A percentile compares a stretch with the other conserved stretches of the same genome.
These are phyloP conservation scores for Venturia pyrina DNA, from an alignment of 2,329 filamentous ascomycete species.

Conservation along the genomic window DNA sequence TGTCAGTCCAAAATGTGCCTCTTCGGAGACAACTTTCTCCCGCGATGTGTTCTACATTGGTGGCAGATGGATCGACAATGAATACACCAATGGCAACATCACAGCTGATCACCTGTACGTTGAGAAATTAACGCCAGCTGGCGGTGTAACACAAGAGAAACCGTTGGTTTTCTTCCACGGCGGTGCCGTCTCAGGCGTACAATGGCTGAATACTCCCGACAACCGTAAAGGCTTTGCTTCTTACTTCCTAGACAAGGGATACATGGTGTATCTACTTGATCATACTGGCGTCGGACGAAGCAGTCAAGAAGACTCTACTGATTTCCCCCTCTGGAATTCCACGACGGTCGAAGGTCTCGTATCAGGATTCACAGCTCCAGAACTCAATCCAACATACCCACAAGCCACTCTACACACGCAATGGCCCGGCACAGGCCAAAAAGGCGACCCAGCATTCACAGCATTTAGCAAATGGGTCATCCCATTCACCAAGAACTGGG, in stretches of 20 bases:
- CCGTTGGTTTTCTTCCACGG: slow-evolving; percentile 23
- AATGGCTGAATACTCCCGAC: slow-evolving; percentile 40
- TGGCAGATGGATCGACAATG: neutral
- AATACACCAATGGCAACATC: neutral
- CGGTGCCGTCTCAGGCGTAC: slow-evolving; percentile 21
- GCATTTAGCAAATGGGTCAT: slow-evolving; percentile 31
- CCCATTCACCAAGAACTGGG: slow-evolving; percentile 21
- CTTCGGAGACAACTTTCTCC: neutral
- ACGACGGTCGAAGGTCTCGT: slow-evolving; percentile 17
- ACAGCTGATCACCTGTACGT: slow-evolving; percentile 19
- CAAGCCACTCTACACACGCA: slow-evolving; percentile 35
- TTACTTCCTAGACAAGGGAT: slow-evolving; percentile 35
- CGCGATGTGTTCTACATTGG: slow-evolving; percentile 8
- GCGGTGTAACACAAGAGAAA: neutral
- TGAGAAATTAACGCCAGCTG: slow-evolving; percentile 19
- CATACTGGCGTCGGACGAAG: slow-evolving; percentile 36
- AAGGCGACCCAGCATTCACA: slow-evolving; percentile 40
- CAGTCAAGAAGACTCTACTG: slow-evolving; percentile 15
- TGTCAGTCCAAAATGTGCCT: neutral
- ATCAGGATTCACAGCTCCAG: slow-evolving; percentile 26
- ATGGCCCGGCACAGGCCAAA: slow-evolving; percentile 25
- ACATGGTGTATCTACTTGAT: slow-evolving; percentile 39
- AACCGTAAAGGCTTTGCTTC: slow-evolving; percentile 39
- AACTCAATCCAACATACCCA: slow-evolving; percentile 30
- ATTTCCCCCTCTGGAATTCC: slow-evolving; percentile 28